Conservation (phyloP, 768 basidiomycete species). For the Podaxis sp. region DNA sequence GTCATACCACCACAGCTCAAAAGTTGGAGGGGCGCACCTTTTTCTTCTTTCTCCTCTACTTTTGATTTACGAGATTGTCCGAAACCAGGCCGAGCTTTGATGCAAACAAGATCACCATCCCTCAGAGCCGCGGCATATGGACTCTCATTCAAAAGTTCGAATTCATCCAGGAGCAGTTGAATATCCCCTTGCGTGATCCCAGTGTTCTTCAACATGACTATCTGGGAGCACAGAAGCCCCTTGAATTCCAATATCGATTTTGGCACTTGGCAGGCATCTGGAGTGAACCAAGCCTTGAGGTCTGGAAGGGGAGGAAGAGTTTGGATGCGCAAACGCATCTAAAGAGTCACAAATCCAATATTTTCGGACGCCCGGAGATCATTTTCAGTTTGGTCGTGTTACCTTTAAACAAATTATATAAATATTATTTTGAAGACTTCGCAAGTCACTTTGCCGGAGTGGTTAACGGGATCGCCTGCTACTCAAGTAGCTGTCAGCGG, state of each 20-base stretch:
- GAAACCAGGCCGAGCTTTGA: slow-evolving; percentile 23
- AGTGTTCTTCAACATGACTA: slow-evolving; percentile 28
- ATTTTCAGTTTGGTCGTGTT: neutral
- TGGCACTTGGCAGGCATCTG: slow-evolving; percentile 23
- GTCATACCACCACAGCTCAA: neutral
- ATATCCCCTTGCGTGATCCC: slow-evolving; percentile 23
- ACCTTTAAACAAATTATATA: neutral
- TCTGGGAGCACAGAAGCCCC: slow-evolving; percentile 29
- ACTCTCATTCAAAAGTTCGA: slow-evolving; percentile 44
- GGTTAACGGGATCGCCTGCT: slow-evolving; percentile 89
- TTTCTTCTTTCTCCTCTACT: slow-evolving; percentile 1
- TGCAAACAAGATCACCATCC: slow-evolving; percentile 47
- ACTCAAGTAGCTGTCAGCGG: slow-evolving; percentile 26
- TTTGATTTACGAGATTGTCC: neutral
- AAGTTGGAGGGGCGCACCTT: neutral
- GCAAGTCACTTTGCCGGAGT: slow-evolving; percentile 88
- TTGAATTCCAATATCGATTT: slow-evolving; percentile 33
- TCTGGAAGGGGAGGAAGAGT: slow-evolving; percentile 44
- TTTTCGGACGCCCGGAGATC: neutral
- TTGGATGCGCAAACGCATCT: slow-evolving; percentile 53
- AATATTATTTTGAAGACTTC: too few species aligned
- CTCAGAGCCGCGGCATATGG: slow-evolving; percentile 35
- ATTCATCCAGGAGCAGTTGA: slow-evolving; percentile 41
- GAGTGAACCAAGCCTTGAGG: slow-evolving; percentile 52
- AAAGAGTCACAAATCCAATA: neutral